Percentiles rank a stretch among this genome's conserved stretches.
phyloP scores from a whole-genome alignment of 108 stramenopile genomes.

The Skeletonema marinoi region DNA sequence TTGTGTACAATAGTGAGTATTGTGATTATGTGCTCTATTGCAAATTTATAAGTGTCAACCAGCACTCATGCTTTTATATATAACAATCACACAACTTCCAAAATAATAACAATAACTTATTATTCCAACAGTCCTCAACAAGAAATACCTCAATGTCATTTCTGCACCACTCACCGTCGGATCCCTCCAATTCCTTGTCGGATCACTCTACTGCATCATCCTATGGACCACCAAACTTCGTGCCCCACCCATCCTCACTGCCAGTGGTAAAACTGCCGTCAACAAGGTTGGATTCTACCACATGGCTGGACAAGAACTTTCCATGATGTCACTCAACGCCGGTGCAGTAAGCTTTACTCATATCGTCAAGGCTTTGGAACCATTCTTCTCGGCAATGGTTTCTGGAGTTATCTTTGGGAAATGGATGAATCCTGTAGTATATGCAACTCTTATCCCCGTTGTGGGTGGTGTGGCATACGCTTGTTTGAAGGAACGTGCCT shows the following conservation, averaged over 20 bases:
- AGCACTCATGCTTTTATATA: background rate
- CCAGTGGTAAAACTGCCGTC: conserved; percentile 46
- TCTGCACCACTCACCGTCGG: conserved; percentile 91
- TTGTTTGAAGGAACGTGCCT: conserved; percentile 85
- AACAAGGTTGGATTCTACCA: conserved; percentile 84
- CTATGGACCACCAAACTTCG: conserved; percentile 81
- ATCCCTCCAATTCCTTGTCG: conserved; percentile 88
- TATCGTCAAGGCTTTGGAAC: conserved; percentile 93
- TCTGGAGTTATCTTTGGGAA: conserved; percentile 74
- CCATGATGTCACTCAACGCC: conserved; percentile 78
- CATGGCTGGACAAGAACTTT: conserved; percentile 78
- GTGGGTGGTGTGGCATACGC: conserved; percentile 92
- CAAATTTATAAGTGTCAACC: no score
- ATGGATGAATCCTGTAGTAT: conserved; percentile 78
- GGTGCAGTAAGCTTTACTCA: conserved; percentile 90
- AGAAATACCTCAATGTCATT: conserved; percentile 90
- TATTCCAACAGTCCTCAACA: conserved; percentile 78
- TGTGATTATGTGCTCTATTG: no score
- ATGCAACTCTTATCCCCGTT: conserved; percentile 82
- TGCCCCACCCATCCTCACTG: conserved; percentile 61
- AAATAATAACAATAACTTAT: background rate
- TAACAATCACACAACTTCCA: background rate
- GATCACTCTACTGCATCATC: conserved; percentile 73
- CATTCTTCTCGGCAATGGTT: conserved; percentile 83
- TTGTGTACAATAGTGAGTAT: conserved; percentile 94